Evolutionary conservation across 257 asterid species (phyloP).

Genomic region (Plantago ovata): DNA sequence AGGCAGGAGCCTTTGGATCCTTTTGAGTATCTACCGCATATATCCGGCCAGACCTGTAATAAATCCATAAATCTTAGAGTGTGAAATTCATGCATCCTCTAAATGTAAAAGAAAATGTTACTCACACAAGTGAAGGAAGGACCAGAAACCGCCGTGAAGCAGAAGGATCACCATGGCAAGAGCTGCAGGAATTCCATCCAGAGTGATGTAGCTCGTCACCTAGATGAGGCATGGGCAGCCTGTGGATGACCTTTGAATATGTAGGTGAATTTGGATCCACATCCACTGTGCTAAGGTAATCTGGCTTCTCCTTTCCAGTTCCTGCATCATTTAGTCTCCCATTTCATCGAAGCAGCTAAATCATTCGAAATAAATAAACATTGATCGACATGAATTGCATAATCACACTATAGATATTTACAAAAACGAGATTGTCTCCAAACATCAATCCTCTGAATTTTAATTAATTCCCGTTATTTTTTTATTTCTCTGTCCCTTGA

Average conservation of each 20-base stretch:
- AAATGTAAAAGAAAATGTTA: background rate
- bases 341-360: background rate
- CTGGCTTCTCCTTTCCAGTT: conserved; percentile 80
- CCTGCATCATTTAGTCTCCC: conserved; percentile 32
- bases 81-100: background rate
- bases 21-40: conserved; percentile 80
- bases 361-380: background rate
- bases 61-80: conserved; percentile 8
- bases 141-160: conserved; percentile 76
- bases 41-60: conserved; percentile 87
- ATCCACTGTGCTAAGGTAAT: conserved; percentile 90
- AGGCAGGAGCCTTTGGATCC: conserved; percentile 77
- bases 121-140: conserved; percentile 86
- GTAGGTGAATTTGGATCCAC: conserved; percentile 82
- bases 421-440: no score
- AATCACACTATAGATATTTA: no score
- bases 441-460: no score
- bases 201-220: conserved; percentile 95
- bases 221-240: conserved; percentile 85
- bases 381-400: background rate
- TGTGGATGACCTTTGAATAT: conserved; percentile 71
- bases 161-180: conserved; percentile 78
- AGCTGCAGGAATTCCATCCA: conserved; percentile 99
- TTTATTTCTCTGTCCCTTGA: no score
- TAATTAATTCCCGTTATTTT: no score